These are phyloP conservation scores for Pueraria montana DNA, from an alignment of 306 rosid species.

Conservation along the genomic window DNA sequence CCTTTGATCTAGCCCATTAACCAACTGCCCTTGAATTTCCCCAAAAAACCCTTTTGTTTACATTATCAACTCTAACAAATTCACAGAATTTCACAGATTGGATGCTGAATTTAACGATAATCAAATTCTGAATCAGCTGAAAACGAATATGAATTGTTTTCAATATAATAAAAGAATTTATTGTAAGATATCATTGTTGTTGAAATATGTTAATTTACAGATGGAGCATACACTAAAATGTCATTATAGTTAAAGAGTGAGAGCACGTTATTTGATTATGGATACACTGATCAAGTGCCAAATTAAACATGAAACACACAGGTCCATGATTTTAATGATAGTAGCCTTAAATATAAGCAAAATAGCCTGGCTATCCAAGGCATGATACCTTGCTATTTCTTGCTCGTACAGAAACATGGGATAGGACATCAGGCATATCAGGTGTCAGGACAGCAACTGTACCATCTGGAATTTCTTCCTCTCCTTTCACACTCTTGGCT, in stretches of 20 bases:
- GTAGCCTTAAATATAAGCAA: constrained; percentile 40
- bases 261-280: constrained; percentile 2
- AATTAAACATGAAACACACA: constrained; percentile 33
- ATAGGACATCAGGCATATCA: constrained; percentile 98
- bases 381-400: constrained; percentile 88
- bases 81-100: constrained; percentile 1
- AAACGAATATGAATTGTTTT: constrained; percentile 3
- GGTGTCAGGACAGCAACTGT: constrained; percentile 97
- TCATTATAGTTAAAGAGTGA: constrained; percentile 4
- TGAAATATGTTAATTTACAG: constrained; percentile 25
- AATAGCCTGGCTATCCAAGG: constrained; percentile 28
- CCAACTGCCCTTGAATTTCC: neutral
- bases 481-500: constrained; percentile 89
- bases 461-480: constrained; percentile 99
- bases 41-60: neutral
- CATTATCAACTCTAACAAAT: neutral
- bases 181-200: constrained; percentile 23
- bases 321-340: constrained; percentile 26
- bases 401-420: constrained; percentile 99
- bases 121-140: constrained; percentile 15
- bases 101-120: constrained; percentile 20
- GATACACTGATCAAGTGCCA: constrained; percentile 20
- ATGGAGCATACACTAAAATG: constrained; percentile 28
- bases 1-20: neutral
- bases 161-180: neutral